These are phyloP conservation scores for Suhomyces bolitotheri DNA, from an alignment of 1,139 yeast species.

Conservation along the genomic window DNA sequence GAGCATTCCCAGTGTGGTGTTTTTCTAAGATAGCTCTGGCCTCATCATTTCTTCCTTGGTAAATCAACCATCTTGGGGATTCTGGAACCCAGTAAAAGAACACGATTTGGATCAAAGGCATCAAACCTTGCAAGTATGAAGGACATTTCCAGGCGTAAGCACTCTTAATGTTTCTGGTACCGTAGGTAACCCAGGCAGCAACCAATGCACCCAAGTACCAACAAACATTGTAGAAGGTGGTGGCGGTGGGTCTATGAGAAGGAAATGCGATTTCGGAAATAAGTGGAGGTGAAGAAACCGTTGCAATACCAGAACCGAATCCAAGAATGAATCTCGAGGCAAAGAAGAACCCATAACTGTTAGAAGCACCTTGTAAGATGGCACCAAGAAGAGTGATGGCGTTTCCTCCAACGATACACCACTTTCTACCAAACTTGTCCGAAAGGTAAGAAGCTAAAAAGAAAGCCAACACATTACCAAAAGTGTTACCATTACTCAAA, in stretches of 20 bases:
- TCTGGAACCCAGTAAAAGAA: constrained; percentile 44
- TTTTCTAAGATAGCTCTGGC: constrained; percentile 37
- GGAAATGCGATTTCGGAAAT: constrained; percentile 49
- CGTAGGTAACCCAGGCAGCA: constrained; percentile 57
- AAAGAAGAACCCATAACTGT: constrained; percentile 36
- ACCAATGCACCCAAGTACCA: constrained; percentile 49
- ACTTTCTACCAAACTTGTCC: constrained; percentile 50
- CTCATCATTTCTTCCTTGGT: constrained; percentile 37
- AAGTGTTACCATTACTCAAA: constrained; percentile 22
- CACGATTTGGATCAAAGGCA: constrained; percentile 30
- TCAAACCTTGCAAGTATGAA: constrained; percentile 44
- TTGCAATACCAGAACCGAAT: constrained; percentile 38
- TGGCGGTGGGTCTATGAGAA: constrained; percentile 46
- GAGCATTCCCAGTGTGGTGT: constrained; percentile 40
- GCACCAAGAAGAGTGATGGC: constrained; percentile 17
- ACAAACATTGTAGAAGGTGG: constrained; percentile 50
- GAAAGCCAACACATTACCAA: constrained; percentile 26
- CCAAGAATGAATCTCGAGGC: constrained; percentile 43
- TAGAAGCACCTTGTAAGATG: constrained; percentile 43
- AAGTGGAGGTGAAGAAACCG: constrained; percentile 42
- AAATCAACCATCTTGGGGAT: constrained; percentile 46
- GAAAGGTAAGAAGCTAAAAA: constrained; percentile 34
- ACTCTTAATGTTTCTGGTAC: constrained; percentile 35
- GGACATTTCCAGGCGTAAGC: constrained; percentile 48
- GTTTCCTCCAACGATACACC: constrained; percentile 16